Base-by-base conservation (phyloP, 768 basidiomycete genomes). In the Kwoniella sp. region DNA sequence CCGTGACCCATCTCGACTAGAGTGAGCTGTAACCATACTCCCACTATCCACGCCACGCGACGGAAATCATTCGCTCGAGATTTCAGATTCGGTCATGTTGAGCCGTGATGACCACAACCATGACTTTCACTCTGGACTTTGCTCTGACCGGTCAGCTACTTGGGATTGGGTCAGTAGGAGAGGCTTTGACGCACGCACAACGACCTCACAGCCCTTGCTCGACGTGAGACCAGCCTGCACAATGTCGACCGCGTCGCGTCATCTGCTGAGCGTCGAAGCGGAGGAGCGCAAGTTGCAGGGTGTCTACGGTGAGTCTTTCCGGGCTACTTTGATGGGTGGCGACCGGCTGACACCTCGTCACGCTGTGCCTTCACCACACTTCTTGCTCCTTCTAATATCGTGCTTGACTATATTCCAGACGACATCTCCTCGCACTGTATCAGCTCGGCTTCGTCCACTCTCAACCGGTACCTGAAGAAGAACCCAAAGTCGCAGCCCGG, bases 261-360 rank as follows among this genome's bases (percentile, higher is more conserved):
- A 46, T 17, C 19, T 34, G 2, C 22, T 23, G 33, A 45, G 57
- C 19, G 65, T 63, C 62, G 43, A 55, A 39, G 37, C 54, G 15
- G 68, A 70, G 26, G 62, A 70, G 59, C 36, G 68, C 6, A 62
- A 63, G 43, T 53, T 70, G 9, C 56, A 58, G 46, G 26, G 53
- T 7, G 63, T 53, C 2, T 70, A 67, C 36, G 65, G 68, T 70
- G 33, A 37, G 67, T 57, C 17, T 32, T 15, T 8, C 31, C 31
- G 31, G 8, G 15, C 31, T n/a, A n/a, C n/a, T n/a, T n/a, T n/a
- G n/a, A n/a, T n/a, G n/a, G n/a, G n/a, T n/a, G n/a, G n/a, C n/a
- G n/a, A n/a, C n/a, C n/a, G 15, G 31, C 31, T 32, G 31, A 32
- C 8, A 32, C 23, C 9, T 39, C 27, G 15, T 23, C 28, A 6